phyloP scores from a whole-genome alignment of 2,329 filamentous ascomycete genomes.

The Pseudogymnoascus sp. region DNA sequence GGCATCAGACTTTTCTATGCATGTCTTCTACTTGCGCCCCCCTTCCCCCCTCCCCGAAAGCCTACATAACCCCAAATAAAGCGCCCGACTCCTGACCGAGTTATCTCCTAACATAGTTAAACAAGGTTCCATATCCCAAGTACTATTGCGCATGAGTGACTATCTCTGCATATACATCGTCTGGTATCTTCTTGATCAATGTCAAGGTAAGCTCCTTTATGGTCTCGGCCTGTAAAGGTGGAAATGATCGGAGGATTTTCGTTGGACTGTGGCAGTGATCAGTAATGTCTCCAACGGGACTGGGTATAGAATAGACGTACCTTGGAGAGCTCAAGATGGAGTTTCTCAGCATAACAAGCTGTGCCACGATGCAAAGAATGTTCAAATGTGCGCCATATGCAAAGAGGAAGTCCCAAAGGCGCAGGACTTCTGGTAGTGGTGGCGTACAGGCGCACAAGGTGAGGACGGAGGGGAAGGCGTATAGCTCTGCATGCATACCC shows the following conservation, averaged over 20 bases:
- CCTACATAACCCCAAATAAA: neutral
- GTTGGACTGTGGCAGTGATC: constrained; percentile 60
- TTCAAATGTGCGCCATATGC: constrained; percentile 94
- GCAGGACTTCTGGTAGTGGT: constrained; percentile 82
- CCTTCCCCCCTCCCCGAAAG: neutral
- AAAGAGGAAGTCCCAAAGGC: constrained; percentile 95
- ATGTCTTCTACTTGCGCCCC: neutral
- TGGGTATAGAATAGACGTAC: constrained; percentile 40
- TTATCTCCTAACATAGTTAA: neutral
- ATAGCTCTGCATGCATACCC: constrained; percentile 85
- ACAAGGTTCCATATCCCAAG: neutral
- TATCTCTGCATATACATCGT: constrained; percentile 84
- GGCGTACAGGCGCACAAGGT: constrained; percentile 95
- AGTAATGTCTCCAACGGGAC: constrained; percentile 19
- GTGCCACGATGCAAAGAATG: constrained; percentile 91
- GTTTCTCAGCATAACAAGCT: constrained; percentile 80
- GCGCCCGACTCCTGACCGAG: neutral
- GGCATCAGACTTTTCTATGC: neutral
- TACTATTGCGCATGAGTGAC: constrained; percentile 69
- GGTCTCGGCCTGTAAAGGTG: constrained; percentile 70
- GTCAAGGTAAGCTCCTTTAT: constrained; percentile 80
- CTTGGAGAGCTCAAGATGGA: constrained; percentile 76
- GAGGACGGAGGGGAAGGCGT: constrained; percentile 90
- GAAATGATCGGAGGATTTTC: constrained; percentile 81
- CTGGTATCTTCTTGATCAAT: constrained; percentile 82